phyloP scores from a whole-genome alignment of 2,329 filamentous ascomycete genomes.

The Stachybotrys chartarum region DNA sequence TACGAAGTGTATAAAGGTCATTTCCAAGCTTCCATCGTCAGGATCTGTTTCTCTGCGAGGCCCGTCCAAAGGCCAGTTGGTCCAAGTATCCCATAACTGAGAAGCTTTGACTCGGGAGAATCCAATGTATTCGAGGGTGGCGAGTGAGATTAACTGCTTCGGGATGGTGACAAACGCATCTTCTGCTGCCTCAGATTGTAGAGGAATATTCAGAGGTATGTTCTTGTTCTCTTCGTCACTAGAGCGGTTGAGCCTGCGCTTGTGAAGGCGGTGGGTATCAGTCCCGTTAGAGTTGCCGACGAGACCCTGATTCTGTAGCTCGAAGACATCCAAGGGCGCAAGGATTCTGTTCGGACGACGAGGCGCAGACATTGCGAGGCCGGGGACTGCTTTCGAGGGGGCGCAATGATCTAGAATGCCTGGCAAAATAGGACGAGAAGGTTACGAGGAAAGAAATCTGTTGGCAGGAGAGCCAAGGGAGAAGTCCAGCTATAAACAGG shows the following conservation, averaged over 20 bases:
- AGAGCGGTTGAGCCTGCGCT: conserved; percentile 7
- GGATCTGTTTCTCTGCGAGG: conserved; percentile 7
- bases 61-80: conserved; percentile 3
- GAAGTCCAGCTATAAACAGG: too few species aligned
- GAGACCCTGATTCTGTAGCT: background rate
- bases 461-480: too few species aligned
- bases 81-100: conserved; percentile 8
- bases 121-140: conserved; percentile 8
- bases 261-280: conserved; percentile 6
- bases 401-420: too few species aligned
- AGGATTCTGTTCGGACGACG: too few species aligned
- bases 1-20: conserved; percentile 8
- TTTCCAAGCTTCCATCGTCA: background rate
- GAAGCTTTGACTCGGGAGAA: conserved; percentile 6
- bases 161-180: conserved; percentile 8
- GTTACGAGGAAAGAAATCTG: too few species aligned
- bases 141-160: conserved; percentile 6
- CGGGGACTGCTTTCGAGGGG: too few species aligned
- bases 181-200: background rate
- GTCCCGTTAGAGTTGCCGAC: background rate
- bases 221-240: conserved; percentile 8
- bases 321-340: background rate
- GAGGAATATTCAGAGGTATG: conserved; percentile 2
- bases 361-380: too few species aligned
- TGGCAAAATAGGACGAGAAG: too few species aligned